These are phyloP conservation scores for Cercophora sp. DNA, from an alignment of 495 filamentous ascomycete species.

Conservation along the genomic window DNA sequence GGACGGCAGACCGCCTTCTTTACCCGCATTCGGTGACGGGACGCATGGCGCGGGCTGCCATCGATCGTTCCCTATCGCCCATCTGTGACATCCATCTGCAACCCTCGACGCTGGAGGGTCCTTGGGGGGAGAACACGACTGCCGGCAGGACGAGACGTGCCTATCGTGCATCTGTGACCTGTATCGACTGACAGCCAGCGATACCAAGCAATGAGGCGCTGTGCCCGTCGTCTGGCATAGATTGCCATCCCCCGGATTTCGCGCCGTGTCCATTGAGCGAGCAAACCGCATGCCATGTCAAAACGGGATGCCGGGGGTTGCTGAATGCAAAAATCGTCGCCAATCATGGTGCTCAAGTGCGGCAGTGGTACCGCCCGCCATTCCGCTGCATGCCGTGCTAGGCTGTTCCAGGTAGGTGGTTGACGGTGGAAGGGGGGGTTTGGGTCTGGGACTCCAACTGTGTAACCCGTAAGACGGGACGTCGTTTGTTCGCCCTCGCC, in stretches of 20 bases:
- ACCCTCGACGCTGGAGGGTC: no score
- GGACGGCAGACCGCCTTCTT: constrained; percentile 4
- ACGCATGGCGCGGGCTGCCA: background rate
- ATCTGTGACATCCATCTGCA: no score
- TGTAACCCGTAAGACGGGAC: constrained; percentile 5
- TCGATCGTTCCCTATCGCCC: no score
- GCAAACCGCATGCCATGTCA: no score
- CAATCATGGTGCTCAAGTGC: constrained; percentile 24
- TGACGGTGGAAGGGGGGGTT: constrained; percentile 12
- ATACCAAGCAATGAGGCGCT: constrained; percentile 1
- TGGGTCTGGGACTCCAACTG: background rate
- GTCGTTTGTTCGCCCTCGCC: constrained; percentile 3
- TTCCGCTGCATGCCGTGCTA: constrained; percentile 27
- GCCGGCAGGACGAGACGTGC: no score
- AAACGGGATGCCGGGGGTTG: background rate
- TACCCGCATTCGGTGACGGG: constrained; percentile 1
- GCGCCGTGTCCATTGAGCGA: no score
- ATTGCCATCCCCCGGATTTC: constrained; percentile 3
- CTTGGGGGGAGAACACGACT: no score
- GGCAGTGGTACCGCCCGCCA: constrained; percentile 17
- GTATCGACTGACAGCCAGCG: background rate
- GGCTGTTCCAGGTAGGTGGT: constrained; percentile 38
- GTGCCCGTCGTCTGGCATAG: constrained; percentile 5
- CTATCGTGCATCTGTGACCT: no score
- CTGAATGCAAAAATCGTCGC: constrained; percentile 3